Evolutionary conservation across 768 basidiomycete species (phyloP).

Genomic region (Psilocybe cyanescens): DNA sequence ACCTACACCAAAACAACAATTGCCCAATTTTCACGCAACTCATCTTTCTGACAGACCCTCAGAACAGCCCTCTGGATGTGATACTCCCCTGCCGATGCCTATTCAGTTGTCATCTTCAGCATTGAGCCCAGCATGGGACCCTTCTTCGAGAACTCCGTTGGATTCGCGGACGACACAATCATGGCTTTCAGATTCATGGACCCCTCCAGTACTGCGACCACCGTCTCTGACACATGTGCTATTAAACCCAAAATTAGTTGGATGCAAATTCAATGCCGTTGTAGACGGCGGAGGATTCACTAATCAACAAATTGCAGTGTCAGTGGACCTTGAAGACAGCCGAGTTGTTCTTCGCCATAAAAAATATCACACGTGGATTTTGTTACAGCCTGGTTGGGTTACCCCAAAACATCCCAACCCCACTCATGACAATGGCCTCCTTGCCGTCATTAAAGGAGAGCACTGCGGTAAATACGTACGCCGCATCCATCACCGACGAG

Average conservation of each 20-base stretch:
- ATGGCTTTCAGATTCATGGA: too few relatives aligned
- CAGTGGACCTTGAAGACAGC: background rate
- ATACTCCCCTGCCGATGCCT: background rate
- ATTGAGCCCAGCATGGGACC: too few relatives aligned
- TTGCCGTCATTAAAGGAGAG: constrained; percentile 17
- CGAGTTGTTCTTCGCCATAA: background rate
- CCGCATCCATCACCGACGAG: constrained; percentile 9
- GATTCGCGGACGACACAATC: background rate
- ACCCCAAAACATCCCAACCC: constrained; percentile 14
- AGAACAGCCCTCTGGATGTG: background rate
- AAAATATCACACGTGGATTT: background rate
- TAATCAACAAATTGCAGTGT: background rate
- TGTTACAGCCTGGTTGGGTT: constrained; percentile 7
- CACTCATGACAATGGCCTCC: constrained; percentile 16
- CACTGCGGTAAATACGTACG: constrained; percentile 18
- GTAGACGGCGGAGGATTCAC: background rate
- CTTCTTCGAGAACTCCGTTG: background rate
- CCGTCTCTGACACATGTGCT: background rate
- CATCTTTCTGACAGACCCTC: too few relatives aligned
- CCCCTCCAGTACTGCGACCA: background rate
- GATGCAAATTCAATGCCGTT: background rate
- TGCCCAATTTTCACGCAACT: too few relatives aligned
- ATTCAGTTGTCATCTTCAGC: too few relatives aligned
- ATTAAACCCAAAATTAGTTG: background rate
- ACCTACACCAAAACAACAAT: background rate